Evolutionary conservation across 306 rosid genomes (phyloP).

Genomic region (Macrotyloma uniflorum): DNA sequence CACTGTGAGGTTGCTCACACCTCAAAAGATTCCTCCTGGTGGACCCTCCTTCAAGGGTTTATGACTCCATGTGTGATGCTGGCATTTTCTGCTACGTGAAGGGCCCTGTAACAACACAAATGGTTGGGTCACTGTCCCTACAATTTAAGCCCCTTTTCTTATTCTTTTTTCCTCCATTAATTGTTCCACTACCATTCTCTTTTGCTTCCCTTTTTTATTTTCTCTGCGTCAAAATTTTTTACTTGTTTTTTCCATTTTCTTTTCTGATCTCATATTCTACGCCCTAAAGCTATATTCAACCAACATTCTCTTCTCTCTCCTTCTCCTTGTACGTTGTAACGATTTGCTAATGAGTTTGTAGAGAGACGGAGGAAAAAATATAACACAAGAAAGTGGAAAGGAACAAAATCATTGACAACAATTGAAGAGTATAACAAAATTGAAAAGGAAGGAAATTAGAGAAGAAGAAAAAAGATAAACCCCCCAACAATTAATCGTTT

Average conservation of each 20-base stretch:
- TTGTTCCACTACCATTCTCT: slow-evolving; percentile 24
- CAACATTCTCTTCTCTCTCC: not conserved
- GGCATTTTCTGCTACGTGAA: slow-evolving; percentile 52
- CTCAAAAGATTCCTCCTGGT: slow-evolving; percentile 64
- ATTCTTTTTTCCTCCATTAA: not conserved
- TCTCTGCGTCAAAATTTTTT: slow-evolving; percentile 19
- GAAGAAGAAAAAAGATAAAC: not conserved
- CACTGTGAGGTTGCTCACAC: slow-evolving; percentile 32
- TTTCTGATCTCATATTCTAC: not conserved
- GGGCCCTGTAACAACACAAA: slow-evolving; percentile 43
- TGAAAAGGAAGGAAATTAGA: not conserved
- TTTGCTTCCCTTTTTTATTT: slow-evolving; percentile 11
- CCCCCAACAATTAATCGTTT: slow-evolving; percentile 39
- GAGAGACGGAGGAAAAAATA: not conserved
- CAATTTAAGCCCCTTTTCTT: slow-evolving; percentile 34
- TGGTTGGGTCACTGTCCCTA: slow-evolving; percentile 54
- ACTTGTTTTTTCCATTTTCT: not conserved
- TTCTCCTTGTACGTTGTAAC: not conserved
- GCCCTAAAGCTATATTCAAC: not conserved
- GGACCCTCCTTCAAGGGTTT: slow-evolving; percentile 58
- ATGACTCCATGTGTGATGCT: slow-evolving; percentile 77
- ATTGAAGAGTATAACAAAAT: slow-evolving; percentile 27
- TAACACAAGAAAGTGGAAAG: not conserved
- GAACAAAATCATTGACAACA: not conserved
- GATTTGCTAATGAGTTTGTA: not conserved